A percentile compares a stretch with the other conserved stretches of the same genome.
Conservation (phyloP, 352 stramenopile species). For the Phytophthora sojae region DNA sequence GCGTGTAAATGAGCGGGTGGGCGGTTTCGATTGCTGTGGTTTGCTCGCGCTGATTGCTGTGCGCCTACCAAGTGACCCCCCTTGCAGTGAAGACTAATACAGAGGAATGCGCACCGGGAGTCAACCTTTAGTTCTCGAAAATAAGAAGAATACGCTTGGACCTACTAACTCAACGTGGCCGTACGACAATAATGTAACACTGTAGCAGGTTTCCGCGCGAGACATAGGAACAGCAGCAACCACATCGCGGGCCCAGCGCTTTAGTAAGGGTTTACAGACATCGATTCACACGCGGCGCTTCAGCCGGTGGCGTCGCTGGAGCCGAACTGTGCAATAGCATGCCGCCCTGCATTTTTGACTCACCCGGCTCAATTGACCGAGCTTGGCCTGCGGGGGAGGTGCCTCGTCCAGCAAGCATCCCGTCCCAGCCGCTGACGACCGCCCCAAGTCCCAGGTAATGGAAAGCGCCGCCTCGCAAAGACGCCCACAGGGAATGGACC, state of each 20-base stretch:
- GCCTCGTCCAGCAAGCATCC: neutral
- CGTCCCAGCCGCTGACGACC: neutral
- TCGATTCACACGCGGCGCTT: neutral
- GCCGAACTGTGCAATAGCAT: neutral
- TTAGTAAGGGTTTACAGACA: too few species aligned
- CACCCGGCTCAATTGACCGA: neutral
- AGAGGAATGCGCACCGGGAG: too few species aligned
- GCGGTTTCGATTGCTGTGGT: neutral
- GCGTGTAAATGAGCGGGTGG: neutral
- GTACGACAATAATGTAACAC: neutral
- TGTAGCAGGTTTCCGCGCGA: neutral
- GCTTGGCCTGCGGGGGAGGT: too few species aligned
- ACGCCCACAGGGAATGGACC: too few species aligned
- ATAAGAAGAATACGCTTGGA: neutral
- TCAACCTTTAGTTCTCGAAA: neutral
- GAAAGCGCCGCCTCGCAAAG: too few species aligned
- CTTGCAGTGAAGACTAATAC: too few species aligned
- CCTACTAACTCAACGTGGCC: neutral
- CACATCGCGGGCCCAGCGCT: too few species aligned
- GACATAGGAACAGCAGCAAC: neutral
- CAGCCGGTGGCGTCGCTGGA: neutral
- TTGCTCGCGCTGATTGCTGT: too few species aligned
- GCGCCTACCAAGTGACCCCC: too few species aligned
- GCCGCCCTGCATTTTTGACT: neutral
- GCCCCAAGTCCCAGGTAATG: neutral